Percentiles rank a stretch among this genome's conserved stretches.
Evolutionary conservation across 371 early-diverging fungal genomes (phyloP).

Genomic region (Syncephalis fuscata): DNA sequence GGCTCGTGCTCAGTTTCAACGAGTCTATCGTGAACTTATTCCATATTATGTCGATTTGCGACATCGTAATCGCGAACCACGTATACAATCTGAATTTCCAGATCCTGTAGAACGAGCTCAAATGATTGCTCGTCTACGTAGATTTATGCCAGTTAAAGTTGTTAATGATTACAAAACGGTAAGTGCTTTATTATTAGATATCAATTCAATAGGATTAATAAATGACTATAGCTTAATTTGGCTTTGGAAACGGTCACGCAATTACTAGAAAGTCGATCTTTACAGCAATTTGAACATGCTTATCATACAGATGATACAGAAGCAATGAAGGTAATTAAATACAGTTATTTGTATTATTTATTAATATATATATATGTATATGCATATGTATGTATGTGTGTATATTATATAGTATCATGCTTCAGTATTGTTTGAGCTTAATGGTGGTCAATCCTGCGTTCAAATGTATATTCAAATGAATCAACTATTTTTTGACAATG

Average conservation of each 20-base stretch:
- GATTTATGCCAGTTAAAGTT: slow-evolving; percentile 33
- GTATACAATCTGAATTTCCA: slow-evolving; percentile 45
- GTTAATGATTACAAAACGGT: slow-evolving; percentile 32
- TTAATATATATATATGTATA: not conserved
- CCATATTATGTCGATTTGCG: slow-evolving; percentile 63
- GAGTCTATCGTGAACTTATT: slow-evolving; percentile 34
- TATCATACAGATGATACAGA: slow-evolving; percentile 42
- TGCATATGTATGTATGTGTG: not conserved
- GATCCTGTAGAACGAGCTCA: slow-evolving; percentile 47
- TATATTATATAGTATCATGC: slow-evolving; percentile 27
- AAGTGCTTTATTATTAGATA: slow-evolving; percentile 4
- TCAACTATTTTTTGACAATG: slow-evolving; percentile 70
- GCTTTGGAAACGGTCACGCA: slow-evolving; percentile 47
- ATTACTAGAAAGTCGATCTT: slow-evolving; percentile 58
- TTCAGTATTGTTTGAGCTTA: slow-evolving; percentile 42
- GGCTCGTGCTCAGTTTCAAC: slow-evolving; percentile 49
- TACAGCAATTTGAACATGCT: slow-evolving; percentile 66
- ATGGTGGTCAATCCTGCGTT: slow-evolving; percentile 60
- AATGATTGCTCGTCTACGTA: slow-evolving; percentile 34
- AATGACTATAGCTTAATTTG: slow-evolving; percentile 19
- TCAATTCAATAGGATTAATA: slow-evolving; percentile 2
- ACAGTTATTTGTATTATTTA: not conserved
- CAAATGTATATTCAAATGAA: slow-evolving; percentile 73
- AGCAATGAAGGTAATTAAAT: slow-evolving; percentile 39
- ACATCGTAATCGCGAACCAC: slow-evolving; percentile 36